Evolutionary conservation across 306 rosid genomes (phyloP), one percentile per base, ranked within the genome.

Genomic region (Vigna trinervia): DNA sequence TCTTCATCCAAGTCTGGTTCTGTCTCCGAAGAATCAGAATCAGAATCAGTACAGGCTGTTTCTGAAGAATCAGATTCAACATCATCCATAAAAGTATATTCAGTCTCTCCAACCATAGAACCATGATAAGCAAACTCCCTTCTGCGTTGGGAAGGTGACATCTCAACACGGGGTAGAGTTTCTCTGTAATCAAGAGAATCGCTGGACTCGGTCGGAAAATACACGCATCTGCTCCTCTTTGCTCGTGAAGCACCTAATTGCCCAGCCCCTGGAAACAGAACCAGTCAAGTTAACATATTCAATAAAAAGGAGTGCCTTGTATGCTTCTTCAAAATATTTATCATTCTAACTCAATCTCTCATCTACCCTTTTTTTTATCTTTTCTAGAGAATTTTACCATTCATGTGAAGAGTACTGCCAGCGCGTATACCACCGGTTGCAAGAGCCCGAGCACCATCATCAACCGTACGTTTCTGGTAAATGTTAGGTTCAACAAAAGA

Each of bases 21-120:
- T 32, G 97, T 87, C 87, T 84, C 91, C 5, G 97, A 90, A 83
- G 96, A 88, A 86, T 90, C 96, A 20, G 85, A 85, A 65, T 84
- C 92, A 9, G 89, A 83, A 56, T 34, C 87, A 14, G 93, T 69
- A 68, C 89, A 80, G 71, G 64, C 84, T 51, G 93, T 86, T 85
- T 86, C 96, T 67, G 91, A 85, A 73, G 93, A 86, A 82, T 82
- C 91, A 46, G 89, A 75, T 77, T 79, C 93, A 47, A 41, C 83
- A 56, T 82, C 92, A 80, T 85, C 90, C 70, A 80, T 84, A 63
- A 74, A 92, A 32, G 89, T 90, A 85, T 89, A 88, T 81, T 84
- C 81, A 76, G 84, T 73, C 71, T 79, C 96, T 77, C 84, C 90
- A 73, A 76, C 84, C 86, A 91, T 62, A 69, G 90, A 82, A 78